These are phyloP conservation scores for Copromyces sp. DNA, from an alignment of 495 filamentous ascomycete species.

Conservation along the genomic window DNA sequence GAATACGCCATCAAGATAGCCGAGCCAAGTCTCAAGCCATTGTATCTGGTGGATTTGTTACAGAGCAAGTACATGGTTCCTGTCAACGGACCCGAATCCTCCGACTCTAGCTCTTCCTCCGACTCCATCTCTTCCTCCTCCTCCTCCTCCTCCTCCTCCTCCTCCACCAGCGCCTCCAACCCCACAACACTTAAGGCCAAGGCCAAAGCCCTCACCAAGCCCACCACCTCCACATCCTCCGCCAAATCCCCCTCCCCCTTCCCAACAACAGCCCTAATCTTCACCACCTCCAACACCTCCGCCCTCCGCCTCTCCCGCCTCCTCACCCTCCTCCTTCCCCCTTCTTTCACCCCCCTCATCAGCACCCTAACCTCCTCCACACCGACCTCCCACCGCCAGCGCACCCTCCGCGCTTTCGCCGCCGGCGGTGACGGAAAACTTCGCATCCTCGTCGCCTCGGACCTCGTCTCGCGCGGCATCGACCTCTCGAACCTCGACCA, in stretches of 20 bases:
- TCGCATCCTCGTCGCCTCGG: constrained; percentile 74
- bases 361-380: constrained; percentile 69
- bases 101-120: constrained; percentile 21
- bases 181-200: no score
- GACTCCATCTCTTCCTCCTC: constrained; percentile 17
- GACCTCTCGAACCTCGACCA: constrained; percentile 70
- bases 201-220: not conserved
- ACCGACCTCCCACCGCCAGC: constrained; percentile 49
- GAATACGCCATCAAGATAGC: constrained; percentile 68
- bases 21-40: constrained; percentile 69
- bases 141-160: constrained; percentile 1
- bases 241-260: not conserved
- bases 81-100: constrained; percentile 11
- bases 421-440: constrained; percentile 52
- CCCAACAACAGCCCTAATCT: constrained; percentile 56
- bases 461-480: constrained; percentile 87
- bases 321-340: constrained; percentile 35
- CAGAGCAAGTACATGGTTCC: constrained; percentile 26
- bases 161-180: no score
- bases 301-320: constrained; percentile 72
- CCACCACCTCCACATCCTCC: not conserved
- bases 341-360: constrained; percentile 36
- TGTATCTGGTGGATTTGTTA: constrained; percentile 63
- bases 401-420: constrained; percentile 51
- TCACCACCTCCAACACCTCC: constrained; percentile 79